Evolutionary conservation across 2,329 filamentous ascomycete species (phyloP).

Genomic region (Magnaporthiopsis rhizophila): DNA sequence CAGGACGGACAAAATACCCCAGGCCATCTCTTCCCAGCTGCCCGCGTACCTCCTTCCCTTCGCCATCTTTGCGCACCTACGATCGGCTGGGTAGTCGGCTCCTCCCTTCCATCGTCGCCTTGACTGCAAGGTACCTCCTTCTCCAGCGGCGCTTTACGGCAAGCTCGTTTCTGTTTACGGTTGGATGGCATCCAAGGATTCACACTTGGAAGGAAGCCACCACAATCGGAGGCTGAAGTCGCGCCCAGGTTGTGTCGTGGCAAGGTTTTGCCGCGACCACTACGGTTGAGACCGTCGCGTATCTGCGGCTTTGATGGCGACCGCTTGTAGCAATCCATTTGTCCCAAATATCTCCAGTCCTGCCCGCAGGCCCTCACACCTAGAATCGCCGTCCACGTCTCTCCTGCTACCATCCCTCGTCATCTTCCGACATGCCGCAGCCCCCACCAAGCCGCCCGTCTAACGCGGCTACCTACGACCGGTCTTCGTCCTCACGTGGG

Average conservation of each 20-base stretch:
- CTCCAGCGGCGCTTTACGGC: neutral
- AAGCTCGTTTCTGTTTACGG: neutral
- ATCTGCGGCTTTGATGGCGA: neutral
- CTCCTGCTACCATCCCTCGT: too few species aligned
- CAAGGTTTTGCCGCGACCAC: neutral
- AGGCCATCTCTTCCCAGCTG: too few species aligned
- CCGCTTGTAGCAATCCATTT: neutral
- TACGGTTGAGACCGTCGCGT: neutral
- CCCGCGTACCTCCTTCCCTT: too few species aligned
- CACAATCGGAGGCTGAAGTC: neutral
- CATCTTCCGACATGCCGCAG: neutral
- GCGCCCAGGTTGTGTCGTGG: neutral
- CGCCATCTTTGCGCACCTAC: too few species aligned
- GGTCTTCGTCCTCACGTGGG: neutral
- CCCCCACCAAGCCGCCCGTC: neutral
- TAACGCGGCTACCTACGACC: neutral
- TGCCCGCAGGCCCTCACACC: too few species aligned
- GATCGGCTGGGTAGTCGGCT: too few species aligned
- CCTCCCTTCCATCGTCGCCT: too few species aligned
- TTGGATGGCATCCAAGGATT: neutral
- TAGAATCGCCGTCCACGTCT: too few species aligned
- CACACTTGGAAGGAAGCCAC: too few species aligned
- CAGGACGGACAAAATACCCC: neutral
- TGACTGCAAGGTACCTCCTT: constrained; percentile 1
- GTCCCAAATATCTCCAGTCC: neutral